Evolutionary conservation across 495 filamentous ascomycete genomes (phyloP), one percentile per base, ranked within the genome.

Genomic region (Aeminium ludgeri): DNA sequence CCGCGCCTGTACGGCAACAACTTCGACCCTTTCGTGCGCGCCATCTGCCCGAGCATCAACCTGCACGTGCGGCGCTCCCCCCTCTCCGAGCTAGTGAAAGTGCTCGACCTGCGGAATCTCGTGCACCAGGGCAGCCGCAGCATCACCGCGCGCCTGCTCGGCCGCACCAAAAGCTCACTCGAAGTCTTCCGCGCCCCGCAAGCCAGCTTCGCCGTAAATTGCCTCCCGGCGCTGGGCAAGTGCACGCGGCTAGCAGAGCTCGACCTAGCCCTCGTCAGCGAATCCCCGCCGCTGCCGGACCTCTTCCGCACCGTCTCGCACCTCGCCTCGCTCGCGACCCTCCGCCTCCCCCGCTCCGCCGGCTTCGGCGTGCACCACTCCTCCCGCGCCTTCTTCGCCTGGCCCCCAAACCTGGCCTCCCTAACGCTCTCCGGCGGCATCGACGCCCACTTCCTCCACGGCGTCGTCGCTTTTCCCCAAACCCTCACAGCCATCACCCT

Each of bases 101-200:
- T 47, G 6, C 62, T 85, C 6, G 65, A 80, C 50, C 66, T 85
- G 54, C 62, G 63, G 18, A 36, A 51, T 25, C 62, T 83, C 31
- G 69, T 80, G 4, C 74, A 85, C 48, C 72, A 82, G 50, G 68
- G 75, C 19, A 68, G 67, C 32, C 72, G 73, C 42, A 78, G 73
- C 38, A 54, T 70, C 17, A 82, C 76, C 1, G 76, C 78, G 15
- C 63, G 77, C 29, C 54, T 85, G 10, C 52, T 85, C 15, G 69
- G 70, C 3, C 57, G 73, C 15, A 61, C 73, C 10, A 77, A 78
- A 40, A 56, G 52, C 16, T 66, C 61, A 15, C 56, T 85, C 7
- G 67, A 73, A 34, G 59, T 60, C 23, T 80, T 85, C 49, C 56
- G 72, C 27, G 80, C 80, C 11, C 80, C 80, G 0, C 73, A 72